Conservation (phyloP, 495 filamentous ascomycete genomes). For the Penicillium cosmopolitanum region DNA sequence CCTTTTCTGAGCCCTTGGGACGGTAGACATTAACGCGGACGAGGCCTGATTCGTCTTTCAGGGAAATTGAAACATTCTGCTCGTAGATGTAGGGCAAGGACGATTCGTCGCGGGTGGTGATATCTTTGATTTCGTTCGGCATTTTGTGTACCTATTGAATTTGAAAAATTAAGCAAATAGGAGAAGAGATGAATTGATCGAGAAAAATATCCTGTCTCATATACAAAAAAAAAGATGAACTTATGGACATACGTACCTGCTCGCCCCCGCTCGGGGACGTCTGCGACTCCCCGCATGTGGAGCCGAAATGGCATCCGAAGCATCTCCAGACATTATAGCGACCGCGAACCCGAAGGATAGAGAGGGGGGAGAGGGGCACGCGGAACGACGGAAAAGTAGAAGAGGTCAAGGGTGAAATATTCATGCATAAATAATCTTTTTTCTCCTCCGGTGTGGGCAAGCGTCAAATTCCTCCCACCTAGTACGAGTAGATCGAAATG, state of each 20-base stretch:
- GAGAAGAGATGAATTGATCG: background rate
- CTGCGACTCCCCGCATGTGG: constrained; percentile 24
- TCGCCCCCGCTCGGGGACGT: constrained; percentile 14
- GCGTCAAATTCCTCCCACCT: background rate
- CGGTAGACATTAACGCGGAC: constrained; percentile 48
- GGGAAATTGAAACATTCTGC: constrained; percentile 38
- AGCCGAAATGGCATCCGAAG: constrained; percentile 34
- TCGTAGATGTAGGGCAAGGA: constrained; percentile 45
- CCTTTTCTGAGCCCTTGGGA: constrained; percentile 33
- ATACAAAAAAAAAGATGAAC: background rate
- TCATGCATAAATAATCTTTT: background rate
- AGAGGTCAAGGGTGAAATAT: background rate
- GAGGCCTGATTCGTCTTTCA: constrained; percentile 39
- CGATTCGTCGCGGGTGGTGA: constrained; percentile 37
- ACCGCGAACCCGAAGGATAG: constrained; percentile 4
- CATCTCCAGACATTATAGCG: background rate
- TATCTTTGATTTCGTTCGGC: constrained; percentile 46
- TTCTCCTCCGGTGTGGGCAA: background rate
- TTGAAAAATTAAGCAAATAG: background rate
- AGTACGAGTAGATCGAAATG: background rate
- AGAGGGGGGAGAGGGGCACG: background rate
- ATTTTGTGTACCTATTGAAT: constrained; percentile 23
- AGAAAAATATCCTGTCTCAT: background rate
- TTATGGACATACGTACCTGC: background rate
- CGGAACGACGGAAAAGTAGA: too few relatives aligned